Base-by-base conservation (phyloP, 306 rosid species). In the Canavalia ensiformis region DNA sequence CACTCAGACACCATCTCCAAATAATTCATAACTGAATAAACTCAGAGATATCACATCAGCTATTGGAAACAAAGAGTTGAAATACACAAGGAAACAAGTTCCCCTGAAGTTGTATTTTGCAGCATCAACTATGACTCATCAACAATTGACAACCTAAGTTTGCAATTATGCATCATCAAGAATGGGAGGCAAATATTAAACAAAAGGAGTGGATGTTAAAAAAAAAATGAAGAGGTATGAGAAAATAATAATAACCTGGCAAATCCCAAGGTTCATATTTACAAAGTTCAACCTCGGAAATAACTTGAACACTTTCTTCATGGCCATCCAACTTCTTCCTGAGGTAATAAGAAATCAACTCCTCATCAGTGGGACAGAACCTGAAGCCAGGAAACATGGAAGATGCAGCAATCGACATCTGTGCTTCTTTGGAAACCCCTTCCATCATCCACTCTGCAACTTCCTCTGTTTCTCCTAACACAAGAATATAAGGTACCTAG, bases 341-440 rank as follows among this genome's bases (percentile, higher is more conserved):
- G 3, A 95, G 96, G 86, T 95, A 93, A 78, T 76, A 89, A 4
- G 97, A 90, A 35, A 95, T 91, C 80, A 95, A 72, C 34, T 95
- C 99, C 70, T 90, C 99, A 52, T 95, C 99, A 12, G 97, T 95
- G 4, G 99, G 99, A 37, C 93, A 91, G 76, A 95, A 95, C 71
- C 99, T 86, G 34, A 95, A 95, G 45, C 99, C 99, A 25, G 99
- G 99, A 88, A 95, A 95, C 96, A 88, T 90, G 1, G 90, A 86
- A 0, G 92, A 84, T 28, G 97, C 90, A 2, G 90, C 91, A 12
- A 95, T 71, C 0, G 99, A 90, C 71, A 93, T 81, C 81, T 91
- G 89, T 0, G 91, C 90, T 54, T 87, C 97, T 52, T 55, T 78
- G 0, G 94, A 87, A 75, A 84, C 72, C 66, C 69, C 84, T 4